phyloP scores from a whole-genome alignment of 805 yeast genomes.

The Metschnikowia sp. region DNA sequence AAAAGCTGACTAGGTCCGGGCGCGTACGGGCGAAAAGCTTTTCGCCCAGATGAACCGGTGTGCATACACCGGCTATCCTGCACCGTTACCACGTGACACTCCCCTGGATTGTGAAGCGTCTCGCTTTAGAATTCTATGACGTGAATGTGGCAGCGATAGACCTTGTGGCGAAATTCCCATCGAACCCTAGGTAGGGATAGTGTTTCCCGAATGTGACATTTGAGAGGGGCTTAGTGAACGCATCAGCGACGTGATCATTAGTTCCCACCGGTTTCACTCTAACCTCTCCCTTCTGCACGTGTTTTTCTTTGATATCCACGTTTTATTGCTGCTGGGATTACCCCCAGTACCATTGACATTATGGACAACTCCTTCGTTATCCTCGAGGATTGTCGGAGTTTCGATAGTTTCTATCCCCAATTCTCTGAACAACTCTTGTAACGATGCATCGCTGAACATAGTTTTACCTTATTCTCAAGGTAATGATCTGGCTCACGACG shows the following conservation, averaged over 20 bases:
- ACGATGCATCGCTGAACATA: slow-evolving; percentile 4
- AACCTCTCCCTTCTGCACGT: not conserved
- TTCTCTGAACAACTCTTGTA: not conserved
- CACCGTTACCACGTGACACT: too few species aligned
- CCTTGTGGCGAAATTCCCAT: not conserved
- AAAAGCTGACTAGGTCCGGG: too few species aligned
- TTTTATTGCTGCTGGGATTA: slow-evolving; percentile 1
- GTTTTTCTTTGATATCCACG: slow-evolving; percentile 1
- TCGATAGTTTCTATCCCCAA: not conserved
- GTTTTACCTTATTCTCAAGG: not conserved
- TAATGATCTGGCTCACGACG: not conserved
- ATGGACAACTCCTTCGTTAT: slow-evolving; percentile 3
- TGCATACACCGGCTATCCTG: too few species aligned
- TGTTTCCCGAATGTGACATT: not conserved
- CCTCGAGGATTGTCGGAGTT: slow-evolving; percentile 1
- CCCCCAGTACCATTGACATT: slow-evolving; percentile 5
- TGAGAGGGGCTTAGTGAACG: not conserved
- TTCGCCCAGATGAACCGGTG: too few species aligned
- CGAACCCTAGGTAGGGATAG: not conserved
- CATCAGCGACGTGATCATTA: slow-evolving; percentile 1
- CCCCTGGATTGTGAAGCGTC: too few species aligned
- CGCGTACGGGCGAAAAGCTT: too few species aligned
- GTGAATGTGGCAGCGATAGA: too few species aligned
- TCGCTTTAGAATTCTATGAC: too few species aligned
- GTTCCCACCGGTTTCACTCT: slow-evolving; percentile 1